These are phyloP conservation scores for Alternaria atra DNA, from an alignment of 2,329 filamentous ascomycete genomes.

Conservation along the genomic window DNA sequence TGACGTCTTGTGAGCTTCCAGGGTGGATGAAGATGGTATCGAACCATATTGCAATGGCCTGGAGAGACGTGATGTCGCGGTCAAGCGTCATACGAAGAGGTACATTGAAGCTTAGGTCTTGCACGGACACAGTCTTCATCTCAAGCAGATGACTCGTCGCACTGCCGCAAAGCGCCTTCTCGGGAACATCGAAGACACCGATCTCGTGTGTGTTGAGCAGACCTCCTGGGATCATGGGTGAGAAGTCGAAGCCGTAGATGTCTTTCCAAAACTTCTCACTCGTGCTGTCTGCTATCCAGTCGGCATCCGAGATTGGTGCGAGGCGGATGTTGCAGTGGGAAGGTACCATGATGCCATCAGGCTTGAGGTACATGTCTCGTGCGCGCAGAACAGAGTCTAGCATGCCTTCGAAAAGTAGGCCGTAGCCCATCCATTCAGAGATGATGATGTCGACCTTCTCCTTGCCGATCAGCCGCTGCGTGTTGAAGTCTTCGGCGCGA, in stretches of 20 bases:
- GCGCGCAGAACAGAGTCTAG: conserved; percentile 90
- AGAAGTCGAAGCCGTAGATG: conserved; percentile 96
- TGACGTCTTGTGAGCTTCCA: conserved; percentile 34
- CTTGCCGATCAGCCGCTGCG: conserved; percentile 62
- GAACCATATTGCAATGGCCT: conserved; percentile 92
- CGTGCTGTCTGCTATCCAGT: conserved; percentile 80
- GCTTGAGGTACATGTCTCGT: conserved; percentile 83
- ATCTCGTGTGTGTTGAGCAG: conserved; percentile 70
- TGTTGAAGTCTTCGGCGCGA: conserved; percentile 83
- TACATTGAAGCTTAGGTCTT: conserved; percentile 79
- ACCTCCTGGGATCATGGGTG: conserved; percentile 83
- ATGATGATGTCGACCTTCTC: conserved; percentile 89
- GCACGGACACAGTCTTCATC: conserved; percentile 74
- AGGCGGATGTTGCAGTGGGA: conserved; percentile 85
- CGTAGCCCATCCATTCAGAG: conserved; percentile 98
- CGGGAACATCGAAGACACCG: conserved; percentile 44
- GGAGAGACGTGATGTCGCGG: conserved; percentile 72
- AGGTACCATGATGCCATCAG: conserved; percentile 84
- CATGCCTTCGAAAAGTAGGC: conserved; percentile 93
- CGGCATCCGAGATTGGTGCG: conserved; percentile 79
- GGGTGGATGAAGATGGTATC: conserved; percentile 87
- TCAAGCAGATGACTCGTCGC: conserved; percentile 78
- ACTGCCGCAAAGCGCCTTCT: conserved; percentile 55
- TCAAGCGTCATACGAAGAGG: conserved; percentile 70
- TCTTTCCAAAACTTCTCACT: conserved; percentile 79